Evolutionary conservation across 2,329 filamentous ascomycete genomes (phyloP).

Genomic region (Aspergillus oerlinghausenensis): DNA sequence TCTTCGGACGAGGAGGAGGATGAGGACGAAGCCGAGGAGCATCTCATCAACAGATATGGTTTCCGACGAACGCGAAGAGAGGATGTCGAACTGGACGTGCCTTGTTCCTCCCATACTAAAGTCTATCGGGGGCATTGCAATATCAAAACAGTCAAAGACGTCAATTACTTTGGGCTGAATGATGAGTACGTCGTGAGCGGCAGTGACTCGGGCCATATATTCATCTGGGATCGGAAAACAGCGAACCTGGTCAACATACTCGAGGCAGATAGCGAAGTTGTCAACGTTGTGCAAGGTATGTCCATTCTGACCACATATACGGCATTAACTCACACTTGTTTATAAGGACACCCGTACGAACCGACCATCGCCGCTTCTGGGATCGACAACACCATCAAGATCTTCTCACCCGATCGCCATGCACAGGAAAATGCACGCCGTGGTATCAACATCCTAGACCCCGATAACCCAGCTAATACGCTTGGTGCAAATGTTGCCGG

Average conservation of each 20-base stretch:
- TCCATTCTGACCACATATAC: not conserved
- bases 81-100: slow-evolving; percentile 51
- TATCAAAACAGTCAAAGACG: slow-evolving; percentile 63
- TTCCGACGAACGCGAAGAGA: slow-evolving; percentile 46
- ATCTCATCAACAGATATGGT: slow-evolving; percentile 46
- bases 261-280: slow-evolving; percentile 64
- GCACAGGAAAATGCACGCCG: slow-evolving; percentile 54
- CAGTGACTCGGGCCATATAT: slow-evolving; percentile 62
- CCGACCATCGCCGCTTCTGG: slow-evolving; percentile 62
- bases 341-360: slow-evolving; percentile 60
- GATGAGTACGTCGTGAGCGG: slow-evolving; percentile 67
- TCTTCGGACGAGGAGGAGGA: slow-evolving; percentile 27
- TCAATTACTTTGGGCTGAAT: slow-evolving; percentile 62
- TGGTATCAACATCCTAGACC: slow-evolving; percentile 55
- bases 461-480: slow-evolving; percentile 36
- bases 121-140: slow-evolving; percentile 63
- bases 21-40: slow-evolving; percentile 31
- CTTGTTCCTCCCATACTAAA: slow-evolving; percentile 53
- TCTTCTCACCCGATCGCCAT: slow-evolving; percentile 59
- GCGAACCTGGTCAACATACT: slow-evolving; percentile 59
- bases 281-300: slow-evolving; percentile 62
- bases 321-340: slow-evolving; percentile 10
- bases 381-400: slow-evolving; percentile 65
- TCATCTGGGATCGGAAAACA: slow-evolving; percentile 65
- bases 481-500: slow-evolving; percentile 22